Conservation (phyloP, 2,329 filamentous ascomycete genomes). For the Ophiostoma tasmaniense region DNA sequence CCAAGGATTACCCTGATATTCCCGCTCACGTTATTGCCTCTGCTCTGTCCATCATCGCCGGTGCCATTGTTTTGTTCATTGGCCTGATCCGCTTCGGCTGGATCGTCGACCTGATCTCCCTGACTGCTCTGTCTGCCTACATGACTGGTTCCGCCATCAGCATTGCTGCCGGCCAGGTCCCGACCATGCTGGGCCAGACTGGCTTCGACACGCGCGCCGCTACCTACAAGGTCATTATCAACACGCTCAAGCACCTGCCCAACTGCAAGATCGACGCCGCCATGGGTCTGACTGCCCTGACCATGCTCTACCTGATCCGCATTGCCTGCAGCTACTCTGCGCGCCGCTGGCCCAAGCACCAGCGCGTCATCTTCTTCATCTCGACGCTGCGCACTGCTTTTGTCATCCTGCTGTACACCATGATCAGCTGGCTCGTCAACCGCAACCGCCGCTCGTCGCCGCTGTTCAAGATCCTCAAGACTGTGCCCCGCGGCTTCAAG, state of each 20-base stretch:
- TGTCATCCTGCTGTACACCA: conserved; percentile 82
- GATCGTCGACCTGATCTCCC: conserved; percentile 87
- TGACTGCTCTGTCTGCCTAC: conserved; percentile 85
- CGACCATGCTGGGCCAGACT: conserved; percentile 69
- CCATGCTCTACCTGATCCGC: conserved; percentile 69
- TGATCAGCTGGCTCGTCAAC: conserved; percentile 83
- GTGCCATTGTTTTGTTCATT: conserved; percentile 67
- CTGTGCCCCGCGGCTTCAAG: conserved; percentile 76
- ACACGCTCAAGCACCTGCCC: conserved; percentile 65
- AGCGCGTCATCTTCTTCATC: conserved; percentile 80
- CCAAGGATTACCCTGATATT: conserved; percentile 47
- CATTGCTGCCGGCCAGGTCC: conserved; percentile 77
- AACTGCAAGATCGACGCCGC: conserved; percentile 67
- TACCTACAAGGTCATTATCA: conserved; percentile 76
- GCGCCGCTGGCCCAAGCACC: conserved; percentile 57
- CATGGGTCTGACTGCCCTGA: conserved; percentile 75
- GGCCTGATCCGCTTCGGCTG: conserved; percentile 76
- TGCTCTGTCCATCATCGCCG: conserved; percentile 67
- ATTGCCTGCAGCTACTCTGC: conserved; percentile 55
- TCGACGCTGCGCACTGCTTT: conserved; percentile 85
- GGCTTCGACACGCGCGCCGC: conserved; percentile 55
- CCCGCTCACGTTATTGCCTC: conserved; percentile 63
- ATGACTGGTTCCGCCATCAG: conserved; percentile 94
- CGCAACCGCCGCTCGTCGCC: conserved; percentile 53
- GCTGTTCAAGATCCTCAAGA: conserved; percentile 63